Conservation (phyloP, 1,139 yeast genomes). For the Geotrichum reessii region DNA sequence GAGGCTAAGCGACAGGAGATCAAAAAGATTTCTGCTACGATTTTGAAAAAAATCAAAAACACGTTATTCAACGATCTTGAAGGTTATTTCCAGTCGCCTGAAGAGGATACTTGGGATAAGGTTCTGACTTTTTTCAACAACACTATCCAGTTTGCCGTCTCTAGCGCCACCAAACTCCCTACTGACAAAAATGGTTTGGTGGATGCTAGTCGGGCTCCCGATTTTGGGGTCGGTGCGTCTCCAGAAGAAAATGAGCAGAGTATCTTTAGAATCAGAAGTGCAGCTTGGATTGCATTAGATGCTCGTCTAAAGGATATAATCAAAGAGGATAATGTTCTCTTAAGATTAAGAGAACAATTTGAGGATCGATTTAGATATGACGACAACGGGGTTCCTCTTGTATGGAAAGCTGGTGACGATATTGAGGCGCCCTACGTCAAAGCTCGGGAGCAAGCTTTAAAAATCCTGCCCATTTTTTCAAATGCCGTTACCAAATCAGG, state of each 20-base stretch:
- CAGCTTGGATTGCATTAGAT: conserved; percentile 63
- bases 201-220: conserved; percentile 34
- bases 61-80: conserved; percentile 32
- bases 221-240: conserved; percentile 61
- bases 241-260: conserved; percentile 42
- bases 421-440: conserved; percentile 58
- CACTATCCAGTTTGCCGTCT: conserved; percentile 36
- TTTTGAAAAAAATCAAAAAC: conserved; percentile 27
- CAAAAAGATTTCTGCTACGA: conserved; percentile 32
- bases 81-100: conserved; percentile 39
- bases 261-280: conserved; percentile 43
- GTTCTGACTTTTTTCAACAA: conserved; percentile 46
- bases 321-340: conserved; percentile 34
- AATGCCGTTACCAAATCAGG: conserved; percentile 52
- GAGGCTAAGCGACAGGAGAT: conserved; percentile 34
- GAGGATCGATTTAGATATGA: conserved; percentile 83
- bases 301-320: conserved; percentile 51
- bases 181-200: conserved; percentile 3
- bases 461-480: conserved; percentile 55
- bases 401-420: conserved; percentile 72
- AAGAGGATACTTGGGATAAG: conserved; percentile 56
- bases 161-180: conserved; percentile 23
- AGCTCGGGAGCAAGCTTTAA: conserved; percentile 55
- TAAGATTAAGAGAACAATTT: conserved; percentile 47
- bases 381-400: conserved; percentile 70